Evolutionary conservation across 1,284 basidiomycete species (phyloP).

Genomic region (Tilletia caries): DNA sequence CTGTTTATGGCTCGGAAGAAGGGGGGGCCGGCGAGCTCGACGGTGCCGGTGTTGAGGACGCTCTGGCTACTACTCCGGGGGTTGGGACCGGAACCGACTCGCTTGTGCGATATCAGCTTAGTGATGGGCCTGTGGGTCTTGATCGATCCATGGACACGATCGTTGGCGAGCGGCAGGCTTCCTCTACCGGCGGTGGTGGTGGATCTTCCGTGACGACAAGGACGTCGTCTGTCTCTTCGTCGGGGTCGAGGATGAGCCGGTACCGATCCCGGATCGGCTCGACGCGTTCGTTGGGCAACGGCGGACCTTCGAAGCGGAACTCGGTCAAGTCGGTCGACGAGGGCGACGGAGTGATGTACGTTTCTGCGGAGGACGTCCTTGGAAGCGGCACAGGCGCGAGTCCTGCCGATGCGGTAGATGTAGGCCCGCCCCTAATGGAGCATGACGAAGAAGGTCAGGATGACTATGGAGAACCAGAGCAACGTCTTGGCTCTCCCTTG

Average conservation of each 20-base stretch:
- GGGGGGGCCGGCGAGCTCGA: too few species aligned
- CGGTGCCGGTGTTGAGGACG: neutral
- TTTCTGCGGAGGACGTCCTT: neutral
- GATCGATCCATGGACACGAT: neutral
- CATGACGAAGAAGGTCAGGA: neutral
- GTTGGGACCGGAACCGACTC: neutral
- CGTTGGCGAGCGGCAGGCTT: neutral
- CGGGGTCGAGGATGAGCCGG: neutral
- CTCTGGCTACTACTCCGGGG: neutral
- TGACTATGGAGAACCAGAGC: too few species aligned
- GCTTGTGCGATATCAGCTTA: conserved; percentile 6
- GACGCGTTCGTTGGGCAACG: neutral
- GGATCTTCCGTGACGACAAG: neutral
- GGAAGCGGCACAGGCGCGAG: neutral
- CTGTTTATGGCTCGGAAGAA: too few species aligned
- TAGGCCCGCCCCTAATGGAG: neutral
- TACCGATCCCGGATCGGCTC: conserved; percentile 2
- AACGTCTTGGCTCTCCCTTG: too few species aligned
- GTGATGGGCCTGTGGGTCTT: conserved; percentile 5
- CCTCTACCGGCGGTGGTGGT: neutral
- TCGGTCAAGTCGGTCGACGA: neutral
- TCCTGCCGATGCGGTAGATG: neutral
- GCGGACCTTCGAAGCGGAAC: neutral
- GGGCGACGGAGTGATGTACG: neutral
- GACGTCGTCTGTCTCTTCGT: neutral